These are phyloP conservation scores for Tetraselmis chui DNA, from an alignment of 139 green algal species.

Conservation along the genomic window DNA sequence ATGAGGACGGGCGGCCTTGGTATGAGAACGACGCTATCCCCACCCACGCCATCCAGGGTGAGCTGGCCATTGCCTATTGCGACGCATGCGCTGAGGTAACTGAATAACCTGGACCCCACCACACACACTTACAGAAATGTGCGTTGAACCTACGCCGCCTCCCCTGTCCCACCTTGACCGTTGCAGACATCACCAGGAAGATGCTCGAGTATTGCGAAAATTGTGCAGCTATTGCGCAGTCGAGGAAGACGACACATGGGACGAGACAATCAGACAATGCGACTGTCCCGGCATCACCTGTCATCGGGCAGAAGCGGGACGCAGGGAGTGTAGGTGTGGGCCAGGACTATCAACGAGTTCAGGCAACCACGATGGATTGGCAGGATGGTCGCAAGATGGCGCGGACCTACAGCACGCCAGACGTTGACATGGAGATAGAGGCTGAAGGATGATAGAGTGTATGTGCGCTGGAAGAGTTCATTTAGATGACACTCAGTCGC, in stretches of 20 bases:
- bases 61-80: not conserved
- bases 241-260: not conserved
- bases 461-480: too few relatives aligned
- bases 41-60: not conserved
- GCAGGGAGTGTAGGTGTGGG: too few relatives aligned
- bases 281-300: too few relatives aligned
- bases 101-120: not conserved
- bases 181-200: not conserved
- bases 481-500: too few relatives aligned
- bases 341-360: too few relatives aligned
- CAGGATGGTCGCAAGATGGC: not conserved
- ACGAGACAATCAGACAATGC: too few relatives aligned
- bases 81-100: not conserved
- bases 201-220: not conserved
- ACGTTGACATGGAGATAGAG: not conserved
- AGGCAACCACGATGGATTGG: too few relatives aligned
- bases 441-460: not conserved
- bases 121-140: not conserved
- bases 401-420: not conserved
- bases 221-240: not conserved
- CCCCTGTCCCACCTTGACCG: too few relatives aligned
- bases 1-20: not conserved
- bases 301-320: too few relatives aligned
- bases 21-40: not conserved
- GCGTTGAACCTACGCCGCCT: too few relatives aligned